These are phyloP conservation scores for Candida piceae DNA, from an alignment of 805 yeast genomes.

Conservation along the genomic window DNA sequence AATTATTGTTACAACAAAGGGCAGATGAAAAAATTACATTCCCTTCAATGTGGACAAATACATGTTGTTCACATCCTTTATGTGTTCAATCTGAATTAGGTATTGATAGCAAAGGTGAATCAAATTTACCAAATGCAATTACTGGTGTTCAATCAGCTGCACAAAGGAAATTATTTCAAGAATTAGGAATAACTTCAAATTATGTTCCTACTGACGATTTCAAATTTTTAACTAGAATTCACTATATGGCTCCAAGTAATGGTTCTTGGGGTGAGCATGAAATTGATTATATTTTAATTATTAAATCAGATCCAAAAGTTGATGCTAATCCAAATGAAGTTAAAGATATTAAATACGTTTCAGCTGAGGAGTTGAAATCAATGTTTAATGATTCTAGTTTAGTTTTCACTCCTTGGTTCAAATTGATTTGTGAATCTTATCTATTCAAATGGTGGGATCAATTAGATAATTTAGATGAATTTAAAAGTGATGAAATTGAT, in stretches of 20 bases:
- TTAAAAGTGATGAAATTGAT: slow-evolving; percentile 42
- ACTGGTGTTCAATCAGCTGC: slow-evolving; percentile 85
- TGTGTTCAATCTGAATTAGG: slow-evolving; percentile 83
- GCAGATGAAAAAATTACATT: slow-evolving; percentile 96
- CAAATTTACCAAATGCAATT: slow-evolving; percentile 52
- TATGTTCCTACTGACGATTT: slow-evolving; percentile 64
- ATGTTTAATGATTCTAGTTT: slow-evolving; percentile 67
- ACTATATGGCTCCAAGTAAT: slow-evolving; percentile 81
- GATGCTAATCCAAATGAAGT: slow-evolving; percentile 78
- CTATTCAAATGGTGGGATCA: slow-evolving; percentile 92
- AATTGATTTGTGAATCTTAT: slow-evolving; percentile 86
- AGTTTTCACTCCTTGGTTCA: slow-evolving; percentile 97
- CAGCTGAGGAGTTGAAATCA: slow-evolving; percentile 54
- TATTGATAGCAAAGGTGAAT: slow-evolving; percentile 22
- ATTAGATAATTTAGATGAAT: slow-evolving; percentile 52
- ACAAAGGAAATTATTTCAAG: slow-evolving; percentile 86
- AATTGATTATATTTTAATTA: slow-evolving; percentile 87
- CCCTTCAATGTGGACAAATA: slow-evolving; percentile 96
- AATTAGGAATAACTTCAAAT: slow-evolving; percentile 67
- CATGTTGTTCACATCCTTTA: slow-evolving; percentile 97
- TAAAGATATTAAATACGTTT: slow-evolving; percentile 71
- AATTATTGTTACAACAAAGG: slow-evolving; percentile 86
- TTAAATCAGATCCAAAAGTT: slow-evolving; percentile 45
- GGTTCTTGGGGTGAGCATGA: slow-evolving; percentile 96
- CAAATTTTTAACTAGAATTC: slow-evolving; percentile 87